phyloP scores from a whole-genome alignment of 1,284 basidiomycete genomes.

The Amylostereum chailletii region DNA sequence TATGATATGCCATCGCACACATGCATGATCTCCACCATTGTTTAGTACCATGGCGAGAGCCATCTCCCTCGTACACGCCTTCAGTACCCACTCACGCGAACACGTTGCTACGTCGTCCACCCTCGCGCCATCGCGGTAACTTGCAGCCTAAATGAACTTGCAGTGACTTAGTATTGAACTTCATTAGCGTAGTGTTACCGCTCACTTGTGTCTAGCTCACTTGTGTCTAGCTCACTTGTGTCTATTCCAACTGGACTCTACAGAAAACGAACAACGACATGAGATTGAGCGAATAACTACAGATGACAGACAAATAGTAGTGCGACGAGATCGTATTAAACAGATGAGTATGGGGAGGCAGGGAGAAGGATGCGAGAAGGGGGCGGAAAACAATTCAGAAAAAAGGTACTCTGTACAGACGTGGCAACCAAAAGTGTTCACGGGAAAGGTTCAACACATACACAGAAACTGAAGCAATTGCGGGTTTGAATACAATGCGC shows the following conservation, averaged over 20 bases:
- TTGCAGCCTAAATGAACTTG: too few species aligned
- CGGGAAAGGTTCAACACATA: slow-evolving; percentile 22
- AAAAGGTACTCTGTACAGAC: slow-evolving; percentile 29
- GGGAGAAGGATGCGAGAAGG: slow-evolving; percentile 12
- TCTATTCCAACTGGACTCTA: too few species aligned
- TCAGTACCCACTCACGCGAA: too few species aligned
- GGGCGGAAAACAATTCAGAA: too few species aligned
- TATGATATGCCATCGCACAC: slow-evolving; percentile 5
- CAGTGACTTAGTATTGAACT: too few species aligned
- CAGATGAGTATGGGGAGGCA: slow-evolving; percentile 25
- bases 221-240: too few species aligned
- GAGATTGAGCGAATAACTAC: slow-evolving; percentile 49
- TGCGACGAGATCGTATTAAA: slow-evolving; percentile 39
- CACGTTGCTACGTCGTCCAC: too few species aligned
- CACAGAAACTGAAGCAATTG: slow-evolving; percentile 15
- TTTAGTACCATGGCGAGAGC: too few species aligned
- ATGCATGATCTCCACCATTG: not conserved
- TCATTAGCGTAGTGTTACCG: too few species aligned
- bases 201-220: too few species aligned
- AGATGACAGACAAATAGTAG: slow-evolving; percentile 56
- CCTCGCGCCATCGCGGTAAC: too few species aligned
- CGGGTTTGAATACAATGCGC: slow-evolving; percentile 18
- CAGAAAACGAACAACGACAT: slow-evolving; percentile 11
- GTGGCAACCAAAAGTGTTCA: slow-evolving; percentile 29
- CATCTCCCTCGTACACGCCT: too few species aligned